phyloP scores from a whole-genome alignment of 176 grass and related monocot species.

The Oryza rufipogon region DNA sequence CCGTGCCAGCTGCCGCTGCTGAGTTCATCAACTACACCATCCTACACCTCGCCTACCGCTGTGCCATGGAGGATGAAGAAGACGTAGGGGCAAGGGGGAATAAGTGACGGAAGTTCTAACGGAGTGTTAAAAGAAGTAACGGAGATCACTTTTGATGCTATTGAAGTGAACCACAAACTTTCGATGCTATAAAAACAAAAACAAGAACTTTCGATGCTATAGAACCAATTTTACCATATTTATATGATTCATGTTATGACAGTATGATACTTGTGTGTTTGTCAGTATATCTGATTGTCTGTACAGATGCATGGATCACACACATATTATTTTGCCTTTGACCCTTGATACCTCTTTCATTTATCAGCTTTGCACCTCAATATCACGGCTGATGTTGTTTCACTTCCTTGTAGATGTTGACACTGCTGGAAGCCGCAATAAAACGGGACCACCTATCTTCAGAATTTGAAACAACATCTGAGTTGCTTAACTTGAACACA shows the following conservation, averaged over 20 bases:
- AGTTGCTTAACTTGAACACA: slow-evolving; percentile 61
- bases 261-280: neutral
- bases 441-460: slow-evolving; percentile 70
- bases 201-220: too few relatives aligned
- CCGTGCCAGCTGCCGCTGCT: too few relatives aligned
- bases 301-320: slow-evolving; percentile 12
- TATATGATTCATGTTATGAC: slow-evolving; percentile 22
- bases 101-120: too few relatives aligned
- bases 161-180: too few relatives aligned
- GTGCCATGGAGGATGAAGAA: too few relatives aligned
- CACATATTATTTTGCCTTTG: slow-evolving; percentile 8
- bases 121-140: too few relatives aligned
- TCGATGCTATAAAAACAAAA: too few relatives aligned
- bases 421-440: slow-evolving; percentile 81
- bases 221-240: neutral
- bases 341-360: slow-evolving; percentile 7
- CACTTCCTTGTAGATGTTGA: slow-evolving; percentile 70
- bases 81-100: too few relatives aligned
- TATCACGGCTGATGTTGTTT: slow-evolving; percentile 12
- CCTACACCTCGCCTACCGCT: too few relatives aligned
- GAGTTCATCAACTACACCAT: too few relatives aligned
- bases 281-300: neutral
- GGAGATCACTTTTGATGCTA: too few relatives aligned
- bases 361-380: neutral
- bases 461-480: slow-evolving; percentile 81